Base-by-base conservation (phyloP, 108 stramenopile species). In the Pseudonitzschia pungens region DNA sequence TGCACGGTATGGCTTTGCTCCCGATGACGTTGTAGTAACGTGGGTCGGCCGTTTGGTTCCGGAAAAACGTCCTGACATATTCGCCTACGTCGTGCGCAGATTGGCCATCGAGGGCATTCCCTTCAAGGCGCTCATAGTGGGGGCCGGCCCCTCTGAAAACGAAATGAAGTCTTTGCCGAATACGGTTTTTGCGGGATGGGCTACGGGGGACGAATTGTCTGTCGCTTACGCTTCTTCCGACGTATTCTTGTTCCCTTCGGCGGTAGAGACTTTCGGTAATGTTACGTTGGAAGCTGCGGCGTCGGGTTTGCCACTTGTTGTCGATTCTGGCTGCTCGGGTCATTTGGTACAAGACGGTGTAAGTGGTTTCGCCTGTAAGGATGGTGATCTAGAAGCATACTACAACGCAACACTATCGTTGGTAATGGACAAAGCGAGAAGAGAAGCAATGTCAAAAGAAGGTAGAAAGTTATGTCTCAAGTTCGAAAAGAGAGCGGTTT, bases 201-300 rank as follows among this genome's bases (percentile, higher is more conserved):
- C 87, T 72, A 76, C 62, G 41, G 87, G 78, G 10, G 79, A 83
- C 42, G 84, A 89, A 24, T 81, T 93, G 45, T 64, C 81, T 32
- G 65, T 70, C 29, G 88, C 86, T 31, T 87, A 89, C 57, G 89
- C 92, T 12, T 86, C 86, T 0, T 87, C 84, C 20, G 94, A 95
- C 66, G 72, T 95, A 24, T 93, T 95, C 77, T 70, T 92, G 14
- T 89, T 93, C 71, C 89, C 94, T 11, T 89, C 86, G 9, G 82
- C 86, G 18, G 84, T 87, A 11, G 94, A 95, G 71, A 93, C 94
- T 1, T 92, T 95, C 52, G 92, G 94, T 6, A 89, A 89, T 43
- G 94, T 95, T 40, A 89, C 89, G 51, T 69, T 95, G 54, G 94
- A 95, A 74, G 89, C 94, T 0, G 87, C 89, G 56, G 90, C 94